These are phyloP conservation scores for Pezicula radicicola DNA, from an alignment of 2,329 filamentous ascomycete genomes.

Conservation along the genomic window DNA sequence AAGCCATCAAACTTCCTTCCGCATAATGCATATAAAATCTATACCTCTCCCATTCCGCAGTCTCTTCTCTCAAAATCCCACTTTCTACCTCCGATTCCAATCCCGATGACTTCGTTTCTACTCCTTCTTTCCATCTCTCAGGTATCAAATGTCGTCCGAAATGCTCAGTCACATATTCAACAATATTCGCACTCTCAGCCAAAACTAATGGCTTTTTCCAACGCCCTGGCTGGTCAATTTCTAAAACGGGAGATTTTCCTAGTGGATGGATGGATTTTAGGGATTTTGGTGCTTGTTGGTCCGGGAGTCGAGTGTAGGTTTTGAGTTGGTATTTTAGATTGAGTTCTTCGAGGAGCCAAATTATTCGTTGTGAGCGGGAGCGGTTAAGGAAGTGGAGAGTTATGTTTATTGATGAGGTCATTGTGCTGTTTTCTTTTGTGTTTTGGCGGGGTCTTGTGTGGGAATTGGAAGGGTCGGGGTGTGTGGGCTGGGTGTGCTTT, in stretches of 20 bases:
- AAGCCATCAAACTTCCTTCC: conserved; percentile 77
- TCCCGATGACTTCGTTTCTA: too few species aligned
- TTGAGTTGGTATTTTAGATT: conserved; percentile 73
- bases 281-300: conserved; percentile 64
- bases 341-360: conserved; percentile 66
- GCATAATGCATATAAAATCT: conserved; percentile 73
- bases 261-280: conserved; percentile 75
- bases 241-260: conserved; percentile 78
- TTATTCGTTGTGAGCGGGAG: conserved; percentile 60
- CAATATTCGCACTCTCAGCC: conserved; percentile 76
- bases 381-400: conserved; percentile 52
- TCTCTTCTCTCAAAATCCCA: conserved; percentile 49
- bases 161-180: conserved; percentile 75
- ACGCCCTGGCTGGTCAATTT: conserved; percentile 42
- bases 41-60: conserved; percentile 52
- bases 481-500: too few species aligned
- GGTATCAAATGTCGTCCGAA: conserved; percentile 46
- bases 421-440: neutral
- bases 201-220: conserved; percentile 46
- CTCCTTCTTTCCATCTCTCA: conserved; percentile 47
- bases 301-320: conserved; percentile 63
- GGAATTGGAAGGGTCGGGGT: too few species aligned
- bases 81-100: conserved; percentile 36
- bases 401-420: neutral
- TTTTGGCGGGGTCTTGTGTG: too few species aligned